Base-by-base conservation (phyloP, 768 basidiomycete genomes). In the Boletus tomentosulus region DNA sequence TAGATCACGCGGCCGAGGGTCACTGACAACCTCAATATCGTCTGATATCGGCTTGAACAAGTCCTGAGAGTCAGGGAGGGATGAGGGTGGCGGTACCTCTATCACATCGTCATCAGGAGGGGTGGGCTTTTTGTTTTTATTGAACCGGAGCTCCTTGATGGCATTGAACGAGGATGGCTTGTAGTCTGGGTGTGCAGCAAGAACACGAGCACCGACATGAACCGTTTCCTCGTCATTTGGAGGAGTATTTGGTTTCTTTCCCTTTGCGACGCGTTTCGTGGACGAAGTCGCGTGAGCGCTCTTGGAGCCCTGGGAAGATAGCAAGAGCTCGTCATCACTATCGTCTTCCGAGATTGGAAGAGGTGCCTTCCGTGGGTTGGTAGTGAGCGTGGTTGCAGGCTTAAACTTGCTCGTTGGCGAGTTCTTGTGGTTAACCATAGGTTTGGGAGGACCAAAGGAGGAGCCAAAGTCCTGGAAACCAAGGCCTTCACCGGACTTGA, bases 61-160 rank as follows among this genome's bases (percentile, higher is more conserved):
- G n/a, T n/a, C n/a, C n/a, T n/a, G n/a, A n/a, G n/a, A n/a, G n/a
- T n/a, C n/a, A n/a, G n/a, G n/a, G n/a, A n/a, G n/a, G n/a, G n/a
- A n/a, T n/a, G n/a, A n/a, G n/a, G n/a, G n/a, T n/a, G n/a, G n/a
- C n/a, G n/a, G n/a, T n/a, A n/a, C n/a, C n/a, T n/a, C n/a, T n/a
- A n/a, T n/a, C n/a, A n/a, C n/a, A n/a, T n/a, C n/a, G n/a, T n/a
- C n/a, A n/a, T n/a, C n/a, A n/a, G n/a, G n/a, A n/a, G n/a, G n/a
- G n/a, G n/a, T n/a, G n/a, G n/a, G 50, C 27, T 57, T 62, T 53
- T 68, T 64, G 42, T 44, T 74, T 28, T 63, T 75, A 62, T 62
- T 78, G 75, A 77, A 55, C 69, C 74, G 58, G 24, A 71, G 46
- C 1, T 0, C 1, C 56, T 59, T 63, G 11, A 58, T 0, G 3